A percentile compares a stretch with the other conserved stretches of the same genome.
phyloP scores from a whole-genome alignment of 106 monocot genomes.

The Dendrobium catenatum region DNA sequence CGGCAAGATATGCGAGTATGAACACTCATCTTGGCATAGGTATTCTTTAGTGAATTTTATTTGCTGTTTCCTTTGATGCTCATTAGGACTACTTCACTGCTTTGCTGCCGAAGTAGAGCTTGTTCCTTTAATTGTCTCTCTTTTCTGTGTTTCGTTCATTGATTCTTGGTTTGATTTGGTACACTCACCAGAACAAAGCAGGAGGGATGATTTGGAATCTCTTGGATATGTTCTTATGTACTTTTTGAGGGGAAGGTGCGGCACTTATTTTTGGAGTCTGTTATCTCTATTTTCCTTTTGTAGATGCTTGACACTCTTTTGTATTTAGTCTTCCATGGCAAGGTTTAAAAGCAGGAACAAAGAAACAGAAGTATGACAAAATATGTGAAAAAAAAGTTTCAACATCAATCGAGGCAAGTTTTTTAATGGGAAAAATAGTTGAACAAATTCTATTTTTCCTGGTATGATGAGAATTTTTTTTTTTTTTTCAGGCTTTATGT shows the following conservation, averaged over 20 bases:
- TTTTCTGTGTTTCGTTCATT: too few relatives aligned
- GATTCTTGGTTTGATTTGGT: neutral
- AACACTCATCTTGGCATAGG: constrained; percentile 64
- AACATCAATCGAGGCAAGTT: constrained; percentile 62
- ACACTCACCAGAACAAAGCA: constrained; percentile 57
- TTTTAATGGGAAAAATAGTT: neutral
- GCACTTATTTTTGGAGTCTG: neutral
- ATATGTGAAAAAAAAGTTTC: constrained; percentile 77
- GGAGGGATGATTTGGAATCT: constrained; percentile 88
- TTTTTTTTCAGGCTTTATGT: constrained; percentile 61
- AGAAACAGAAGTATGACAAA: constrained; percentile 79
- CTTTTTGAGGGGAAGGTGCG: constrained; percentile 79
- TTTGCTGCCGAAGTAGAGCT: too few relatives aligned
- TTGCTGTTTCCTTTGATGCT: too few relatives aligned
- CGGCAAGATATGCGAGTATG: constrained; percentile 60
- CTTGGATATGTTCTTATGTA: constrained; percentile 89
- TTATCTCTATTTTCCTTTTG: neutral
- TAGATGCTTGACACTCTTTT: constrained; percentile 1
- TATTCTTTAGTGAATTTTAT: constrained; percentile 4
- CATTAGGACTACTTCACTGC: too few relatives aligned
- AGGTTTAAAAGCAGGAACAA: constrained; percentile 78
- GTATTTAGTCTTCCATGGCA: constrained; percentile 65
- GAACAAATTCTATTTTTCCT: constrained; percentile 6
- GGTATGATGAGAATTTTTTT: constrained; percentile 12
- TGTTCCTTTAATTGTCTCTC: too few relatives aligned